Evolutionary conservation across 2,329 filamentous ascomycete species (phyloP), one percentile per base, ranked within the genome.

Genomic region (Neonectria coccinea): DNA sequence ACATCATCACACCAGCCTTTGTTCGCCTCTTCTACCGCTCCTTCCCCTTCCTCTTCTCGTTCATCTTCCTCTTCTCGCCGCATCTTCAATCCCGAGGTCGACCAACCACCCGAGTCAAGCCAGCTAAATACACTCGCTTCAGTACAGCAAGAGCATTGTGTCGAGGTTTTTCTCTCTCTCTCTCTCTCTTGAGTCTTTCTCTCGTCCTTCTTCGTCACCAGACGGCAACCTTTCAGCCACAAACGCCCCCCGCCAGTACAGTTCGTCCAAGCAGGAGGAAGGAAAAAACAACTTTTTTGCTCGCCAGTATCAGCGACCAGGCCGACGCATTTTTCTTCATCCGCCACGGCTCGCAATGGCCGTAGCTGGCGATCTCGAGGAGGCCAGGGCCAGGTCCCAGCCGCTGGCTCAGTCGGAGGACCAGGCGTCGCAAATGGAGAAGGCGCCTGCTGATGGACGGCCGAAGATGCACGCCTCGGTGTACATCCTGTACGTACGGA

Each of bases 401-500:
- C 52, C 52, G n/a, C 51, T 64, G 22, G 45, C 62, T 39, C 62
- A 64, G 27, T 61, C 62, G 8, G 61, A 61, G 52, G 29, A 53
- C 29, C 27, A 56, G 41, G 57, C 62, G 39, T 57, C 51, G 36
- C 59, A 60, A 16, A 9, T 55, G 39, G 56, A 64, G n/a, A 53
- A 55, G 36, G 39, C 39, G 44, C 3, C 45, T 5, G 6, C 56
- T 18, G 59, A 52, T n/a, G 55, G 61, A 39, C 48, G 60, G n/a
- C 61, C 56, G 11, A 55, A 54, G 25, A 51, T 64, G 16, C 62
- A 64, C 39, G 56, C 62, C 25, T 64, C 65, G 0, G 52, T 48
- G 14, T 61, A 56, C 56, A 65, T 60, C 56, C 39, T 60, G 57
- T 61, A 65, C 42, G 64, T 64, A 16, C n/a, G 9, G 44, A 7